Evolutionary conservation across 495 filamentous ascomycete genomes (phyloP), one percentile per base, ranked within the genome.

Genomic region (Penicillium tannophilum): DNA sequence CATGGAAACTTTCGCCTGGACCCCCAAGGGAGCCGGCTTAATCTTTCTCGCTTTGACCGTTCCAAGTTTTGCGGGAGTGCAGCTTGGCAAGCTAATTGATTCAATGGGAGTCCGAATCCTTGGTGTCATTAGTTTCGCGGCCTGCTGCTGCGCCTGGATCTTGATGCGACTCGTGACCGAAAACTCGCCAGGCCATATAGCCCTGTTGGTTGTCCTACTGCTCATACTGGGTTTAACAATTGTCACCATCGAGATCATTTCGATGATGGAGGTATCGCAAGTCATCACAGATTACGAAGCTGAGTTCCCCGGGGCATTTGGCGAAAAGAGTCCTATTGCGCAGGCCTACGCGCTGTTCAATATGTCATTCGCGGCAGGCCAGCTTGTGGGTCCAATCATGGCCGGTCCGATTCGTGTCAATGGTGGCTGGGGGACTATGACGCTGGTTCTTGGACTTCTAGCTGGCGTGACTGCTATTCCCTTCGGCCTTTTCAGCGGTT

Each of bases 291-390:
- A 63, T 19, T 73, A 70, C 36, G 72, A 78, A 52, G 42, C 61
- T 14, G 60, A 57, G 16, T 66, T 63, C 26, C 75, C 76, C 0
- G 71, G 70, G 0, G 61, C 79, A 0, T 87, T 84, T 62, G 84
- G 85, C 0, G 66, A 76, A 2, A 80, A 78, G 20, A 83, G 83
- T 0, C 80, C 82, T 0, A 83, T 84, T 46, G 86, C 81, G 0
- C 79, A 86, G 26, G 84, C 77, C 0, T 89, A 87, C 59, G 86
- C 81, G 0, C 70, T 89, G 10, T 87, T 81, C 54, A 85, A 83
- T 53, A 81, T 77, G 44, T 78, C 83, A 0, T 88, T 80, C 56
- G 84, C 87, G 0, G 79, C 82, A 0, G 86, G 88, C 4, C 84
- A 86, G 44, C 75, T 84, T 3, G 67, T 87, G 19, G 86, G 87